Evolutionary conservation across 805 yeast genomes (phyloP).

Genomic region (Tetrapisispora phaffii): DNA sequence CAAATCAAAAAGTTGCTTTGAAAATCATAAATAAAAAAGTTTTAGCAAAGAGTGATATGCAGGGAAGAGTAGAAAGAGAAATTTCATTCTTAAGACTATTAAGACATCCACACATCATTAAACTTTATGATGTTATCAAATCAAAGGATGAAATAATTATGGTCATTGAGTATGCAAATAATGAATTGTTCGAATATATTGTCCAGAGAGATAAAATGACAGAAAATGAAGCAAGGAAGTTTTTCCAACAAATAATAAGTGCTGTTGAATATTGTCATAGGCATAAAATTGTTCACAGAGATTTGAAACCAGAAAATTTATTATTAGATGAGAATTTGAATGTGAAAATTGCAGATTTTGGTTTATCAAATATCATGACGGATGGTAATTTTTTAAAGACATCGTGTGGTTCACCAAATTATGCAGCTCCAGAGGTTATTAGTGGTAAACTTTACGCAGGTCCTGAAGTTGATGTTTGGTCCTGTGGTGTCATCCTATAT

Average conservation of each 20-base stretch:
- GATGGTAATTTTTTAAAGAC: conserved; percentile 94
- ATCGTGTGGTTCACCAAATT: conserved; percentile 92
- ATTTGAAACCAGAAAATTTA: conserved; percentile 90
- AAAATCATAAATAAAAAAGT: conserved; percentile 89
- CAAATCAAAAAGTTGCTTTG: conserved; percentile 87
- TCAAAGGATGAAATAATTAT: conserved; percentile 91
- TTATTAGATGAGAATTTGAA: conserved; percentile 80
- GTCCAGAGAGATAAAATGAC: conserved; percentile 90
- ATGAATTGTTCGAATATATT: conserved; percentile 88
- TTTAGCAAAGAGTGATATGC: conserved; percentile 91
- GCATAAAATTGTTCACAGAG: conserved; percentile 93
- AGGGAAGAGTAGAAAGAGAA: conserved; percentile 90
- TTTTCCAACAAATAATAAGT: conserved; percentile 91
- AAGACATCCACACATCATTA: conserved; percentile 94
- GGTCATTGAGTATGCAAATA: conserved; percentile 97
- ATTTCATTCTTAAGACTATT: conserved; percentile 78
- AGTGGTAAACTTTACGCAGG: conserved; percentile 93
- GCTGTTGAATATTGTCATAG: conserved; percentile 96
- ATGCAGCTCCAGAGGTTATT: conserved; percentile 96
- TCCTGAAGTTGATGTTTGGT: conserved; percentile 97
- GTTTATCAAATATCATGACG: conserved; percentile 90
- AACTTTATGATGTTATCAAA: conserved; percentile 88
- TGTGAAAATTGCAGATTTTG: conserved; percentile 94
- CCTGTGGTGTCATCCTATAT: conserved; percentile 88
- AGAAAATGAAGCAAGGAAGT: conserved; percentile 83